A percentile compares a stretch with the other conserved stretches of the same genome.
phyloP scores from a whole-genome alignment of 306 rosid species.

The Prunus armeniaca region DNA sequence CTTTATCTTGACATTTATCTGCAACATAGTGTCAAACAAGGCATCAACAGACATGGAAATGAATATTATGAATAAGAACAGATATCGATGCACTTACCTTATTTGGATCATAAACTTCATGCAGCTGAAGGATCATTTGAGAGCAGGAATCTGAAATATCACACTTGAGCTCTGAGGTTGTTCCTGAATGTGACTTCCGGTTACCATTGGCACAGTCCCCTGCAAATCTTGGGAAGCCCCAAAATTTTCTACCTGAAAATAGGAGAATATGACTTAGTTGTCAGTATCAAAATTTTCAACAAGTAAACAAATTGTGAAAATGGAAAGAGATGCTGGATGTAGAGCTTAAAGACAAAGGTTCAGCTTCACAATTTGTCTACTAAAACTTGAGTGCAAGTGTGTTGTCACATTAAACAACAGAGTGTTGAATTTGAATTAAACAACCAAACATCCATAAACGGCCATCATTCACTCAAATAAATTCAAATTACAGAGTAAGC shows the following conservation, averaged over 20 bases:
- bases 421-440: too few species aligned
- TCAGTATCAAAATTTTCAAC: conserved; percentile 3
- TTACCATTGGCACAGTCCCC: conserved; percentile 92
- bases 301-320: background rate
- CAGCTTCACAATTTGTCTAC: background rate
- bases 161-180: conserved; percentile 66
- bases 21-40: conserved; percentile 21
- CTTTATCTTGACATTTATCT: conserved; percentile 93
- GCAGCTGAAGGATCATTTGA: conserved; percentile 98
- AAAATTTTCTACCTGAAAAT: conserved; percentile 71
- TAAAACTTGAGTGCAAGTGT: background rate
- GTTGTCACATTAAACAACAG: background rate
- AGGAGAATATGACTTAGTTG: background rate
- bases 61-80: background rate
- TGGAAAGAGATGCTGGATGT: background rate
- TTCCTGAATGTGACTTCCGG: conserved; percentile 61
- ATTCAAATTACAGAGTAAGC: background rate
- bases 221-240: conserved; percentile 92
- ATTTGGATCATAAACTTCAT: conserved; percentile 92
- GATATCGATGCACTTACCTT: conserved; percentile 45
- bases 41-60: background rate
- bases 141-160: conserved; percentile 92
- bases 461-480: background rate
- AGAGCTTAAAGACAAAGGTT: background rate
- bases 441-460: background rate